Evolutionary conservation across 75 land plant genomes (phyloP), one percentile per base, ranked within the genome.

Genomic region (Pseudotsuga menziesii): DNA sequence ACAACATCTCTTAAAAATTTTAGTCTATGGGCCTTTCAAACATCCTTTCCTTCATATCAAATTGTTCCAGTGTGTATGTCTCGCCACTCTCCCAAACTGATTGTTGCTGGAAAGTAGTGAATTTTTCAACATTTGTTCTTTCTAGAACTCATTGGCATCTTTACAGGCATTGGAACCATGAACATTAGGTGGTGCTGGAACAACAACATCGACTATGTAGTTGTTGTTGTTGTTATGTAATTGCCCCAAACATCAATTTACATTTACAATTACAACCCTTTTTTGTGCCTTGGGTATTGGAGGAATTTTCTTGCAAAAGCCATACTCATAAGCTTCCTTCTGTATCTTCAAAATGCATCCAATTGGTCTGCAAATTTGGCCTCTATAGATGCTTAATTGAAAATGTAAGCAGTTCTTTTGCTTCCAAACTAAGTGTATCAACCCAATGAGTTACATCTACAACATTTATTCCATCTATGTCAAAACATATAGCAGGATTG

Each of bases 31-130:
- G 56, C 48, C 77, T 83, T 70, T 90, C 85, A 66, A 97, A 97
- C 6, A 29, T 64, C 78, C 80, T 88, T 1, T 95, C 99, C 76
- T 92, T 97, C 12, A 86, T 87, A 82, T 97, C 98, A 66, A 97
- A 97, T 74, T 97, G 81, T 44, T 83, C 85, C 29, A 94, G 75
- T 0, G 92, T 94, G 85, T 97, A 97, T 9, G 69, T 58, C 76
- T 92, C 96, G 54, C 99, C 99, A 63, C 98, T 94, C 87, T 97
- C 88, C 99, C 99, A 97, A 6, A 95, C 98, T 54, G 90, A 80
- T 58, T 85, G 87, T 74, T 90, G 93, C 6, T 86, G 84, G 19
- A 98, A 76, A 2, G 99, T 92, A 14, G 91, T 86, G 84, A 97
- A 97, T 64, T 83, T 85, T 23, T 95, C 88, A 72, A 72, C 41